Evolutionary conservation across 169 alveolate genomes (phyloP), one percentile per base, ranked within the genome.

Genomic region (Theileria annulata): DNA sequence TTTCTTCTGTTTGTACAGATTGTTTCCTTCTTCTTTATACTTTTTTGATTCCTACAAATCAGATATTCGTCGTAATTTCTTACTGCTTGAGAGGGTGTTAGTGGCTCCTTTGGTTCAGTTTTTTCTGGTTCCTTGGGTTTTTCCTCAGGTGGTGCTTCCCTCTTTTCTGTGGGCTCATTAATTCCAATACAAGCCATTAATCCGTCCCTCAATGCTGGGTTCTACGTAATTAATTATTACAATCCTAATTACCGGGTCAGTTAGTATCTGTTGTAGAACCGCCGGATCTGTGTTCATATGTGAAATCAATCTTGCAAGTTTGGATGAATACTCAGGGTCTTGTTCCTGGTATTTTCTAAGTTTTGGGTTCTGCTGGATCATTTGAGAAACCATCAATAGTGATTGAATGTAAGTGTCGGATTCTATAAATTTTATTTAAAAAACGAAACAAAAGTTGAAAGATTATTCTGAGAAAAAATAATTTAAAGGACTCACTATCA

Each of bases 1-100:
- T 92, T 95, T 93, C 87, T 95, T 92, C 71, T 95, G 97, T 85
- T 95, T 94, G 74, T 90, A 90, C 19, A 87, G 56, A 37, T 91
- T 89, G 92, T 84, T 94, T 75, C 96, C 95, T 75, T 91, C 93
- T 48, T 72, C 88, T 83, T 92, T 92, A 58, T 62, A 85, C 63
- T 92, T 93, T 33, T 92, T 89, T 6, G 94, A 92, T 49, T 75
- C 84, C 88, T 81, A 48, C 0, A 27, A 21, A 5, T 25, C 37
- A 58, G 64, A 63, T 70, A 77, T n/a, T 71, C 75, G 10, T 49
- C 23, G 67, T 80, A 31, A 63, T 56, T 75, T 74, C 64, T 79
- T 73, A 64, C 72, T 28, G 21, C 80, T 67, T 75, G 76, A n/a
- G 37, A 27, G 28, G 92, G 62, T 35, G 80, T 70, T 60, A 75